Percentiles rank a stretch among this genome's conserved stretches.
These are phyloP conservation scores for Diaporthe vexans DNA, from an alignment of 2,329 filamentous ascomycete genomes.

Conservation along the genomic window DNA sequence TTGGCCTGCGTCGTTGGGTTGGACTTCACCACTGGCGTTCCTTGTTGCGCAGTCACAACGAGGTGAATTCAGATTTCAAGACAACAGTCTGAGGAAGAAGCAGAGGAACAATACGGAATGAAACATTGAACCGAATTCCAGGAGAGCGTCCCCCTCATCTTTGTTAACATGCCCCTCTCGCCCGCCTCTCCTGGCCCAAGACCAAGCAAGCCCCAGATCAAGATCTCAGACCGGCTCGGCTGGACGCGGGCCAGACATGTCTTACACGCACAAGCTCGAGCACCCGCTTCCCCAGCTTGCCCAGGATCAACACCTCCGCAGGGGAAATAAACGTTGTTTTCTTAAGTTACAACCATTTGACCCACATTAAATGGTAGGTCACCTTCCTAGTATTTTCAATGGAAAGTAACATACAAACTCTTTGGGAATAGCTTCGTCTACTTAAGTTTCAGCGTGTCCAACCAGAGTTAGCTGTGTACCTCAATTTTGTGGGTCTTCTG, in stretches of 20 bases:
- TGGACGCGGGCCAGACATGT: constrained; percentile 39
- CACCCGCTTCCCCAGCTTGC: not conserved
- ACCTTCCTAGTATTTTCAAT: too few relatives aligned
- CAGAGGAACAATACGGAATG: not conserved
- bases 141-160: constrained; percentile 29
- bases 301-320: too few relatives aligned
- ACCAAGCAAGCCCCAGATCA: not conserved
- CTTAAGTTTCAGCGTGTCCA: too few relatives aligned
- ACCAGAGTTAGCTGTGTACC: too few relatives aligned
- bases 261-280: constrained; percentile 8
- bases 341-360: too few relatives aligned
- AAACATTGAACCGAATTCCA: not conserved
- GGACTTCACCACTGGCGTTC: not conserved
- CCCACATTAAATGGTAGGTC: too few relatives aligned
- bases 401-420: too few relatives aligned
- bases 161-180: constrained; percentile 8
- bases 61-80: not conserved
- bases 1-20: not conserved
- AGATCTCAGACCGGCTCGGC: constrained; percentile 34
- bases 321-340: too few relatives aligned
- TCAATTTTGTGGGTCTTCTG: too few relatives aligned
- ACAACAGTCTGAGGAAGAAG: not conserved
- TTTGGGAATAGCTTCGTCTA: too few relatives aligned
- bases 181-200: not conserved
- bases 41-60: not conserved